phyloP scores from a whole-genome alignment of 345 rosid species.

The Salix koriyanagi region DNA sequence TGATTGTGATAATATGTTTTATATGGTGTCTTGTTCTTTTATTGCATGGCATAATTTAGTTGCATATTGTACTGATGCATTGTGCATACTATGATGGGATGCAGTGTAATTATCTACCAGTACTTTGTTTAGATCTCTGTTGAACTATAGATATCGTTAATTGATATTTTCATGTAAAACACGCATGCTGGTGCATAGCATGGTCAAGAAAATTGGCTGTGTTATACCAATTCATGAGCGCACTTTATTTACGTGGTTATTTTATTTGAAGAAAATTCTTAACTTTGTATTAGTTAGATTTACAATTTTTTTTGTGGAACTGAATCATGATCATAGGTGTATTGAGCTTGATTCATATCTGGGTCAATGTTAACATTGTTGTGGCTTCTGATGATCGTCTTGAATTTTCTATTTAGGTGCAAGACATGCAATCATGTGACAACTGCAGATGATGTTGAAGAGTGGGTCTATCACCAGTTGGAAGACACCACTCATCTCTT shows the following conservation, averaged over 20 bases:
- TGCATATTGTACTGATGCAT: background rate
- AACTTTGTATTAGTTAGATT: background rate
- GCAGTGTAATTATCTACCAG: background rate
- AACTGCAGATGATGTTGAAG: slow-evolving; percentile 48
- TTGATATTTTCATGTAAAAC: background rate
- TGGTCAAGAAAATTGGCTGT: background rate
- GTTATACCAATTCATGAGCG: background rate
- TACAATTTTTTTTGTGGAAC: background rate
- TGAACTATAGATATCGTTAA: background rate
- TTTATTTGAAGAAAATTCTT: background rate
- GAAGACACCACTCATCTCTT: slow-evolving; percentile 65
- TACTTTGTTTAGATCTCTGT: background rate
- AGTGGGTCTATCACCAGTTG: slow-evolving; percentile 57
- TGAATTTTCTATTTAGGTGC: slow-evolving; percentile 33
- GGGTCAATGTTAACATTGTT: background rate
- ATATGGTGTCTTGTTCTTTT: background rate
- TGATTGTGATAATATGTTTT: background rate
- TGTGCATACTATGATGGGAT: background rate
- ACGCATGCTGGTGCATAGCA: background rate
- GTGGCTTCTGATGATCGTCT: background rate
- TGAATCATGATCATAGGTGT: background rate
- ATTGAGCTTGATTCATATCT: background rate
- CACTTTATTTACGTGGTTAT: background rate
- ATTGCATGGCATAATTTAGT: background rate
- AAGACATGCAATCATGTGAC: slow-evolving; percentile 47